phyloP scores from a whole-genome alignment of 1,284 basidiomycete genomes.

The Golubevia pallescens region DNA sequence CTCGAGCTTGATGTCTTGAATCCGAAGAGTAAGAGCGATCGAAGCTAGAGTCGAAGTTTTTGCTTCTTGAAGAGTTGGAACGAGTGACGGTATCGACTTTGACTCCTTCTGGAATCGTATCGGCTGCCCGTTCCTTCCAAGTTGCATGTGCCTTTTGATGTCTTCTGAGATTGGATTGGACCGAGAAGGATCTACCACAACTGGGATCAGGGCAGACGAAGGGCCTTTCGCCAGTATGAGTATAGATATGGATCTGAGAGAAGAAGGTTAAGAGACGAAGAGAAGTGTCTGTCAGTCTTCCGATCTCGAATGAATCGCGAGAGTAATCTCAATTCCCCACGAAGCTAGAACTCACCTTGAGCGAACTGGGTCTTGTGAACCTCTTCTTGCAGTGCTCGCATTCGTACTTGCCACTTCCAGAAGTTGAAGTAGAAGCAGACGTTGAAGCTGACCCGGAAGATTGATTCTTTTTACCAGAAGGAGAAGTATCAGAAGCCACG shows the following conservation, averaged over 20 bases:
- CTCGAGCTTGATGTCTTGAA: too few species aligned
- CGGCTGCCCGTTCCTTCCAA: background rate
- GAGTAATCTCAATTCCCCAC: constrained; percentile 13
- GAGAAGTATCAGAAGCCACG: background rate
- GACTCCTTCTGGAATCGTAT: background rate
- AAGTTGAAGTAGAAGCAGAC: too few species aligned
- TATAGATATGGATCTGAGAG: constrained; percentile 76
- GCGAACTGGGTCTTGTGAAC: constrained; percentile 79
- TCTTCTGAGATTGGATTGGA: constrained; percentile 57
- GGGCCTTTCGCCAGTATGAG: constrained; percentile 49
- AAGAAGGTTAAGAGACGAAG: too few species aligned
- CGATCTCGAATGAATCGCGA: too few species aligned
- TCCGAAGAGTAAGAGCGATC: too few species aligned
- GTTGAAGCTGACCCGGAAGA: background rate
- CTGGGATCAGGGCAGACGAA: constrained; percentile 51
- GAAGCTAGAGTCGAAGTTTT: too few species aligned
- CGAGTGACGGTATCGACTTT: background rate
- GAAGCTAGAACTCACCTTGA: constrained; percentile 70
- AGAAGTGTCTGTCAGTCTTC: too few species aligned
- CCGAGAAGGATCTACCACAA: constrained; percentile 57
- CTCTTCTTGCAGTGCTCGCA: constrained; percentile 79
- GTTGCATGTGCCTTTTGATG: constrained; percentile 47
- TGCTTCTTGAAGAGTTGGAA: too few species aligned
- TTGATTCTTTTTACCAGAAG: background rate
- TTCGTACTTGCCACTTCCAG: constrained; percentile 74